Conservation (phyloP, 2,329 filamentous ascomycete species). For the Ceratocystis papillata region DNA sequence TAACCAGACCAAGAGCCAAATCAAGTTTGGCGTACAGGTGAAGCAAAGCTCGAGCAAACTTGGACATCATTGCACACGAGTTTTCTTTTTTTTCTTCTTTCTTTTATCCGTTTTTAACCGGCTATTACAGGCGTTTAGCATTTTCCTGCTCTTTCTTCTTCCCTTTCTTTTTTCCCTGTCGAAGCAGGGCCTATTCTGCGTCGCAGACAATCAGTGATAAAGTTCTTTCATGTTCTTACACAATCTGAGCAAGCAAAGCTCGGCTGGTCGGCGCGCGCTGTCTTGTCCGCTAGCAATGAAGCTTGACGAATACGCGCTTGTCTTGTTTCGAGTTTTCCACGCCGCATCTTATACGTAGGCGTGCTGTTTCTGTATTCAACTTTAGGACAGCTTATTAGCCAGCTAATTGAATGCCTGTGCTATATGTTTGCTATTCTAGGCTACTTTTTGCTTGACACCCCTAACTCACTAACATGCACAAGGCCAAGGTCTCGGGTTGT, state of each 20-base stretch:
- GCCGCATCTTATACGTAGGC: not conserved
- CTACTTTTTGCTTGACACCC: not conserved
- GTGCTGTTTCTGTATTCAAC: not conserved
- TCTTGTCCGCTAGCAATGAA: not conserved
- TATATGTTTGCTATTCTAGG: slow-evolving; percentile 1
- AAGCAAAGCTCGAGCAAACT: slow-evolving; percentile 13
- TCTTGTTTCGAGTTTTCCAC: not conserved
- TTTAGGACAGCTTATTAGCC: not conserved
- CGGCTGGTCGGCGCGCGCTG: no score
- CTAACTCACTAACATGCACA: not conserved
- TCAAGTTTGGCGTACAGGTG: slow-evolving; percentile 10
- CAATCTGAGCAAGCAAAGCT: no score
- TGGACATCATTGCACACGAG: not conserved
- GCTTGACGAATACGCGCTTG: not conserved
- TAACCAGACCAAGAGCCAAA: slow-evolving; percentile 8
- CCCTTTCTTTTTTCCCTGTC: not conserved
- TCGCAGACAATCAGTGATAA: no score
- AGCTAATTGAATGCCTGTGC: not conserved
- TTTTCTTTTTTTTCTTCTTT: not conserved
- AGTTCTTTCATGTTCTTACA: no score
- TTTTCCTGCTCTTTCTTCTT: not conserved
- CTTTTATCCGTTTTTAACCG: not conserved
- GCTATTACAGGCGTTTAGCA: not conserved
- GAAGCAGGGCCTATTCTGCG: not conserved
- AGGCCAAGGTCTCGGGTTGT: not conserved